Conservation (phyloP, 1,139 yeast species). For the Pichia inconspicua region DNA sequence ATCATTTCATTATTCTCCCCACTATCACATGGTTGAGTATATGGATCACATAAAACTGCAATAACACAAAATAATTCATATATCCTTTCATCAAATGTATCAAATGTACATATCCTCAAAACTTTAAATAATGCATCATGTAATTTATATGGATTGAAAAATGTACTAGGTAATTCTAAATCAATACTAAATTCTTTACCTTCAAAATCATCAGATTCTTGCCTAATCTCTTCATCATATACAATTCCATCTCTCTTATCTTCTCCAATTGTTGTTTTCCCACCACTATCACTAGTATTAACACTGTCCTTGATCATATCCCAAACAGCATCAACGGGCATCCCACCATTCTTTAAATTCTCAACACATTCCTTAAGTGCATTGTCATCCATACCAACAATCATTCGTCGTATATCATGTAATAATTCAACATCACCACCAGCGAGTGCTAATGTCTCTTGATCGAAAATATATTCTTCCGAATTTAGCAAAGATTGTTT, state of each 20-base stretch:
- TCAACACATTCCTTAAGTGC: conserved; percentile 3
- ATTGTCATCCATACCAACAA: conserved; percentile 3
- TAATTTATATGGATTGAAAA: conserved; percentile 21
- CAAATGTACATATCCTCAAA: conserved; percentile 16
- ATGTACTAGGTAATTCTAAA: conserved; percentile 18
- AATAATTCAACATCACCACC: conserved; percentile 4
- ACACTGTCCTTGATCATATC: background rate
- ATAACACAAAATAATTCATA: conserved; percentile 25
- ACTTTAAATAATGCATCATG: conserved; percentile 22
- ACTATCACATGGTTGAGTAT: conserved; percentile 62
- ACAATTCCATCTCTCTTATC: conserved; percentile 3
- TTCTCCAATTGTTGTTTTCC: background rate
- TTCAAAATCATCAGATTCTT: conserved; percentile 9
- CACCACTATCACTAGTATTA: background rate
- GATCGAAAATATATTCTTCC: background rate
- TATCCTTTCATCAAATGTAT: conserved; percentile 6
- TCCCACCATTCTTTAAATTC: conserved; percentile 1
- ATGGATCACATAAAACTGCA: conserved; percentile 52
- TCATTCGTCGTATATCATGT: background rate
- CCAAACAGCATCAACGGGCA: background rate
- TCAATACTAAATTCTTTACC: conserved; percentile 22
- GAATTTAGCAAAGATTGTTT: background rate
- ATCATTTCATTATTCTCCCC: conserved; percentile 34
- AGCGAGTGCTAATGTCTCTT: background rate
- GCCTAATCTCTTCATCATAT: background rate